Conservation (phyloP, 2,329 filamentous ascomycete genomes). For the Scedosporium apiospermum region DNA sequence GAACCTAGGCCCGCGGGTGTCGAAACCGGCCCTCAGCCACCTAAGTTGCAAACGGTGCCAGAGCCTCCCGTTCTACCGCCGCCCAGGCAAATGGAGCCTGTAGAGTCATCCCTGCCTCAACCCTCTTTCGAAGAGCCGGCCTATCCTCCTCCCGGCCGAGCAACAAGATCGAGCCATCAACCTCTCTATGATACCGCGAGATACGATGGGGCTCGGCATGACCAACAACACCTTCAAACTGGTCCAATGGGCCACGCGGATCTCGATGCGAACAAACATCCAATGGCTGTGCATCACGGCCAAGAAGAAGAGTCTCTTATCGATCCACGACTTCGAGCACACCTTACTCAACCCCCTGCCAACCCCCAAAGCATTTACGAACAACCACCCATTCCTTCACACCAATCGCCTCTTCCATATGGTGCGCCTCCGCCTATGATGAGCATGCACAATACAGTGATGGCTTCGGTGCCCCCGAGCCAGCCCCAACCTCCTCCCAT, state of each 20-base stretch:
- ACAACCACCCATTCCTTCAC: neutral
- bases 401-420: constrained; percentile 7
- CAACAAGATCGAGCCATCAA: neutral
- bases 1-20: neutral
- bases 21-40: too few species aligned
- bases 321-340: constrained; percentile 1
- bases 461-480: neutral
- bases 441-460: neutral
- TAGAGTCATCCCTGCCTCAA: neutral
- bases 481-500: constrained; percentile 1
- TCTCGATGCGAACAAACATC: neutral
- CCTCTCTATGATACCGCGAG: neutral
- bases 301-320: neutral
- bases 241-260: neutral
- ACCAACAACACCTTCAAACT: neutral
- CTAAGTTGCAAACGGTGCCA: neutral
- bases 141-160: neutral
- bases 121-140: neutral
- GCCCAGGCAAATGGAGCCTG: neutral
- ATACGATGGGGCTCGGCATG: neutral
- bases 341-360: neutral
- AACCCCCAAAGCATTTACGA: neutral
- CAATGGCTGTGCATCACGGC: neutral
- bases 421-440: constrained; percentile 6
- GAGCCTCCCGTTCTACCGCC: neutral